Evolutionary conservation across 768 basidiomycete species (phyloP).

Genomic region (Paxillus rubicundulus): DNA sequence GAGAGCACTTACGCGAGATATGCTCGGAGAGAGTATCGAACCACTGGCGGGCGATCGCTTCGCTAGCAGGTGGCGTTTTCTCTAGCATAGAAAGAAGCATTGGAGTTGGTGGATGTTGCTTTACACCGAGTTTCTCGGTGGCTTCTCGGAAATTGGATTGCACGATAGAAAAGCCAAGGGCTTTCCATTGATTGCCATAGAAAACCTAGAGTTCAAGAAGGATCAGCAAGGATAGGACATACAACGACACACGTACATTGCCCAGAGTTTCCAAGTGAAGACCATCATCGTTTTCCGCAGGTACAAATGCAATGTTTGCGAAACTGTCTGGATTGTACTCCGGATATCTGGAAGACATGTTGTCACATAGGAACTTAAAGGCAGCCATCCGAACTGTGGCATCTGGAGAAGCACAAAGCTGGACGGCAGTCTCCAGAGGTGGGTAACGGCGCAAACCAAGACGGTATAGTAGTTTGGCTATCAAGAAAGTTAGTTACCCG

Average conservation of each 20-base stretch:
- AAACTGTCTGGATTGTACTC: constrained; percentile 58
- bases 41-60: constrained; percentile 56
- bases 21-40: constrained; percentile 68
- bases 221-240: not conserved
- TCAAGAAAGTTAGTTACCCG: constrained; percentile 3
- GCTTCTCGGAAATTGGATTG: constrained; percentile 51
- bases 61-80: constrained; percentile 54
- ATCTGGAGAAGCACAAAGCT: constrained; percentile 62
- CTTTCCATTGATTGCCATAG: constrained; percentile 60
- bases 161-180: constrained; percentile 74
- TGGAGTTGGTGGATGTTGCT: constrained; percentile 62
- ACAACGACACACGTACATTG: constrained; percentile 46
- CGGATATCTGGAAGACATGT: constrained; percentile 57
- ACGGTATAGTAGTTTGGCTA: constrained; percentile 78
- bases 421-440: constrained; percentile 60
- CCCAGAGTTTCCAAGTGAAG: constrained; percentile 56
- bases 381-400: constrained; percentile 53
- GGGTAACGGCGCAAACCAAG: constrained; percentile 71
- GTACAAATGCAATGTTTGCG: constrained; percentile 70
- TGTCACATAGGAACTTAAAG: constrained; percentile 80
- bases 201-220: constrained; percentile 54
- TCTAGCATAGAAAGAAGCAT: constrained; percentile 59
- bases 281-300: constrained; percentile 57
- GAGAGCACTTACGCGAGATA: constrained; percentile 47
- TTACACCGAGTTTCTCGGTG: constrained; percentile 64